Evolutionary conservation across 768 basidiomycete species (phyloP).

Genomic region (Xerocomellus chrysenteron): DNA sequence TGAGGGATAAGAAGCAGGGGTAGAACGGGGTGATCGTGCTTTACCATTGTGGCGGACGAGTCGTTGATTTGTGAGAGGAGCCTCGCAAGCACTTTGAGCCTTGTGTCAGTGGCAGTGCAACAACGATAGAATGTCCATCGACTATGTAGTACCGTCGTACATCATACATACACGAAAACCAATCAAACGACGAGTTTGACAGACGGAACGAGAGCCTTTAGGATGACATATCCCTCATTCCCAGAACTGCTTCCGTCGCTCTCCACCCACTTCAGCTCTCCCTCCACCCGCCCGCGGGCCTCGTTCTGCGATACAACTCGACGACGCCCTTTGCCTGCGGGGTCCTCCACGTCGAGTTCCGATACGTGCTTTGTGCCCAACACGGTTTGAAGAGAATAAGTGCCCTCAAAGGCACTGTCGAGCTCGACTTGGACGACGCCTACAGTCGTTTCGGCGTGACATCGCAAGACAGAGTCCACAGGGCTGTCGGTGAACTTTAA

Average conservation of each 20-base stretch:
- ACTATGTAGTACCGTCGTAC: background rate
- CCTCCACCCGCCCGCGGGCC: conserved; percentile 8
- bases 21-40: background rate
- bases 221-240: conserved; percentile 15
- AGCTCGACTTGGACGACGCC: conserved; percentile 27
- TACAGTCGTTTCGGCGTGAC: conserved; percentile 32
- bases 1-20: background rate
- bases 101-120: conserved; percentile 29
- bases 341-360: conserved; percentile 29
- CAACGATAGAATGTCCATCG: background rate
- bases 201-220: conserved; percentile 15
- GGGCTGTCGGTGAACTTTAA: conserved; percentile 34
- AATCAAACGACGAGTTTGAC: conserved; percentile 23
- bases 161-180: background rate
- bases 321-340: conserved; percentile 35
- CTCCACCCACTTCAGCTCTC: conserved; percentile 26
- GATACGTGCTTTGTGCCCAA: conserved; percentile 22
- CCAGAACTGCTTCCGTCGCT: conserved; percentile 17
- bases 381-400: conserved; percentile 33
- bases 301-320: conserved; percentile 23
- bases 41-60: conserved; percentile 25
- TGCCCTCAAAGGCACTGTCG: conserved; percentile 43
- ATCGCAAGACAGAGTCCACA: conserved; percentile 34
- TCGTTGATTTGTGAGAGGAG: conserved; percentile 10
- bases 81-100: background rate